Percentiles rank a stretch among this genome's conserved stretches.
phyloP scores from a whole-genome alignment of 345 rosid genomes.

The Moringa oleifera region DNA sequence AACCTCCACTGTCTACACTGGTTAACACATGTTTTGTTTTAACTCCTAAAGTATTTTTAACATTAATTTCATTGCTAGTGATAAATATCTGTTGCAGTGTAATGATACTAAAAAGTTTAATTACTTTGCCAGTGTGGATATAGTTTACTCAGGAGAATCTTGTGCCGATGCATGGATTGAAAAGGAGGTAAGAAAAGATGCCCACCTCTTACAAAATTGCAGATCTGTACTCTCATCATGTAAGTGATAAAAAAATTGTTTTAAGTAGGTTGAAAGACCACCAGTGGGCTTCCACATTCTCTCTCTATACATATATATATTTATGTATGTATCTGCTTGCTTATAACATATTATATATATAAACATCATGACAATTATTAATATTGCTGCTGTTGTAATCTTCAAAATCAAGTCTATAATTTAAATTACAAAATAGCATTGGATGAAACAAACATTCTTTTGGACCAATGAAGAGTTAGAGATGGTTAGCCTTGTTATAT shows the following conservation, averaged over 20 bases:
- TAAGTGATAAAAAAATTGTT: background rate
- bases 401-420: background rate
- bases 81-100: background rate
- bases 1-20: too few relatives aligned
- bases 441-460: background rate
- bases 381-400: background rate
- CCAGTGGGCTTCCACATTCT: background rate
- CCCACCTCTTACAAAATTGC: background rate
- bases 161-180: conserved; percentile 97
- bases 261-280: too few relatives aligned
- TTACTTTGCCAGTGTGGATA: conserved; percentile 62
- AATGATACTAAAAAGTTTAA: conserved; percentile 12
- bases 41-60: background rate
- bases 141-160: conserved; percentile 72
- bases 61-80: conserved; percentile 2
- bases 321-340: too few relatives aligned
- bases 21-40: background rate
- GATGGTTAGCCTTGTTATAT: background rate
- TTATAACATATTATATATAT: too few relatives aligned
- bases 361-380: too few relatives aligned
- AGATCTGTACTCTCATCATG: background rate
- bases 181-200: conserved; percentile 52
- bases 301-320: background rate
- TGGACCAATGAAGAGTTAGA: background rate
- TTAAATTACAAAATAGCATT: background rate